These are phyloP conservation scores for Coemansia sp. DNA, from an alignment of 371 early-diverging fungal genomes.

Conservation along the genomic window DNA sequence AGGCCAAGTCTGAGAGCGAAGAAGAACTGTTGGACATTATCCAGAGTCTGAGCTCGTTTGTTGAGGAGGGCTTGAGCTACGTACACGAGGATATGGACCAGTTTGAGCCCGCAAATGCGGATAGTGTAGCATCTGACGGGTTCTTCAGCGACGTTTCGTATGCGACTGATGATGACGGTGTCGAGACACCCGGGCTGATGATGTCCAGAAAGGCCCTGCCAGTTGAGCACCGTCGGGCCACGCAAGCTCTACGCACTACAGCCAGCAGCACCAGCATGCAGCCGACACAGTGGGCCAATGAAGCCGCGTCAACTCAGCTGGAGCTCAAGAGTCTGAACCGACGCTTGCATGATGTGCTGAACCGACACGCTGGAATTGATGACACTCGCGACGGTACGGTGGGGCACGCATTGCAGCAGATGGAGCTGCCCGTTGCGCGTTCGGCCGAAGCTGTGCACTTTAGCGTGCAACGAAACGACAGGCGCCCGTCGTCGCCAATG, in stretches of 20 bases:
- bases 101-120: neutral
- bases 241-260: neutral
- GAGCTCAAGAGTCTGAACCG: conserved; percentile 29
- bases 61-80: conserved; percentile 48
- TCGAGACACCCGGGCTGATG: conserved; percentile 12
- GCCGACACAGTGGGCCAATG: neutral
- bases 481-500: neutral
- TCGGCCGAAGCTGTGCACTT: too few species aligned
- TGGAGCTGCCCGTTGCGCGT: too few species aligned
- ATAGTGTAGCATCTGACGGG: neutral
- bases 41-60: conserved; percentile 48
- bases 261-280: neutral
- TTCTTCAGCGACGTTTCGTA: conserved; percentile 3
- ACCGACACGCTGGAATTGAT: conserved; percentile 1
- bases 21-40: conserved; percentile 44
- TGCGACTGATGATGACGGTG: conserved; percentile 10
- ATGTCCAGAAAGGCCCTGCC: conserved; percentile 4
- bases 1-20: conserved; percentile 49
- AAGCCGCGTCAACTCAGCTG: neutral
- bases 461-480: too few species aligned
- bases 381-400: too few species aligned
- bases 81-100: conserved; percentile 41
- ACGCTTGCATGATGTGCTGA: conserved; percentile 33
- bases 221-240: neutral
- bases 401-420: too few species aligned